Evolutionary conservation across 805 yeast species (phyloP).

Genomic region (Sugiyamaella mastotermitis): DNA sequence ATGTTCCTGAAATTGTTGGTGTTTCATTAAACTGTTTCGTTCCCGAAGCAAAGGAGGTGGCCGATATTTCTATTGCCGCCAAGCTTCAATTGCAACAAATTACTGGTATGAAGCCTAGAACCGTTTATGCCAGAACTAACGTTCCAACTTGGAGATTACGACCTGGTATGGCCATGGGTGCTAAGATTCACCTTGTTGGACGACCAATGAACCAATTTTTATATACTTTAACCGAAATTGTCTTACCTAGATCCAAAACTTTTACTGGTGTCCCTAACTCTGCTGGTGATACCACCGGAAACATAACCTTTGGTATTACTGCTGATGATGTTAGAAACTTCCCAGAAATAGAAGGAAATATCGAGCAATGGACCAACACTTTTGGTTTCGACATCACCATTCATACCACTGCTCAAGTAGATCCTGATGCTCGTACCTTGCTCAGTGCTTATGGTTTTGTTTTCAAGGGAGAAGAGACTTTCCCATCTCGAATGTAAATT

Average conservation of each 20-base stretch:
- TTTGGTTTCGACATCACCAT: constrained; percentile 82
- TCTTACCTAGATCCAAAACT: constrained; percentile 86
- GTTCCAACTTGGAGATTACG: constrained; percentile 83
- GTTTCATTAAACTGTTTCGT: constrained; percentile 73
- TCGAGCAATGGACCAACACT: constrained; percentile 81
- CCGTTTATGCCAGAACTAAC: constrained; percentile 68
- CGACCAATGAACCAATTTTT: constrained; percentile 80
- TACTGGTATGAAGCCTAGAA: constrained; percentile 80
- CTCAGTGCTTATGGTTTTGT: constrained; percentile 80
- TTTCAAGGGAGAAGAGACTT: constrained; percentile 50
- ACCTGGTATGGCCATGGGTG: constrained; percentile 88
- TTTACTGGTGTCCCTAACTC: constrained; percentile 70
- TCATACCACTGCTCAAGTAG: constrained; percentile 85
- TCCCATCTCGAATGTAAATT: constrained; percentile 17
- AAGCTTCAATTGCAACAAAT: constrained; percentile 81
- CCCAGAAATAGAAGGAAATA: constrained; percentile 90
- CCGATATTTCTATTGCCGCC: constrained; percentile 70
- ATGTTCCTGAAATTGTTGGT: constrained; percentile 66
- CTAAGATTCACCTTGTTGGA: constrained; percentile 71
- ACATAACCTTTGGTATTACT: constrained; percentile 75
- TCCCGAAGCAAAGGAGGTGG: constrained; percentile 51
- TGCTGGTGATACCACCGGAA: constrained; percentile 82
- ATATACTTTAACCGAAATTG: constrained; percentile 82
- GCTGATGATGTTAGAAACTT: constrained; percentile 72
- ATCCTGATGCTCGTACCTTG: constrained; percentile 80